These are phyloP conservation scores for Albizia julibrissin DNA, from an alignment of 306 rosid genomes.

Conservation along the genomic window DNA sequence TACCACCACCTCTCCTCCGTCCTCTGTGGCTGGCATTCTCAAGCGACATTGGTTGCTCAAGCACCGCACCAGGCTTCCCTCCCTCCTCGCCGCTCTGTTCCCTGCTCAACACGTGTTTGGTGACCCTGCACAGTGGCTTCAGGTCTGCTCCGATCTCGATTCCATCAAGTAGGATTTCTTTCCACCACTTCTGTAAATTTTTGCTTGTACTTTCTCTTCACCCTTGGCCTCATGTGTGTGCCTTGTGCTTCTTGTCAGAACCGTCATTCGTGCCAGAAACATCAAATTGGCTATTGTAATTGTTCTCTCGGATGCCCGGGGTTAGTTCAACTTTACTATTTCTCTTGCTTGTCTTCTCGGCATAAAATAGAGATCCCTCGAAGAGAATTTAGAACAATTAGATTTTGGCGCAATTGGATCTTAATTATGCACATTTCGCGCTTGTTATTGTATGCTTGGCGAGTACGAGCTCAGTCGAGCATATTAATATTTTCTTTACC, in stretches of 20 bases:
- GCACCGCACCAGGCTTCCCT: slow-evolving; percentile 83
- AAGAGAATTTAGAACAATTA: background rate
- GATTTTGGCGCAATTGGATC: background rate
- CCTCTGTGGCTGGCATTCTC: slow-evolving; percentile 52
- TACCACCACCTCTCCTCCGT: slow-evolving; percentile 16
- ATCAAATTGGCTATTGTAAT: slow-evolving; percentile 65
- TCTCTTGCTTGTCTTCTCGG: background rate
- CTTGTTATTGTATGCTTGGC: slow-evolving; percentile 4
- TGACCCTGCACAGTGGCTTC: slow-evolving; percentile 89
- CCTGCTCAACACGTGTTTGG: slow-evolving; percentile 63
- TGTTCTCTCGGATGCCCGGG: slow-evolving; percentile 56
- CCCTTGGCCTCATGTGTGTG: background rate
- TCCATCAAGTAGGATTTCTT: slow-evolving; percentile 54
- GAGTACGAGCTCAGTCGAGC: background rate
- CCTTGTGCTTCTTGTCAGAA: slow-evolving; percentile 37
- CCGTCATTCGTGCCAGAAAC: slow-evolving; percentile 64
- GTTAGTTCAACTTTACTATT: slow-evolving; percentile 29
- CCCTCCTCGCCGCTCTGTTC: slow-evolving; percentile 71
- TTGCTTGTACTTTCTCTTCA: background rate
- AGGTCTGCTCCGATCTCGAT: slow-evolving; percentile 90
- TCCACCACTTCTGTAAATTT: background rate
- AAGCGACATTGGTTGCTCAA: slow-evolving; percentile 84
- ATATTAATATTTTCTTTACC: background rate
- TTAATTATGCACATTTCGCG: background rate
- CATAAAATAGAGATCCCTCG: background rate